Evolutionary conservation across 2,329 filamentous ascomycete genomes (phyloP).

Genomic region (Xylariaceae sp.): DNA sequence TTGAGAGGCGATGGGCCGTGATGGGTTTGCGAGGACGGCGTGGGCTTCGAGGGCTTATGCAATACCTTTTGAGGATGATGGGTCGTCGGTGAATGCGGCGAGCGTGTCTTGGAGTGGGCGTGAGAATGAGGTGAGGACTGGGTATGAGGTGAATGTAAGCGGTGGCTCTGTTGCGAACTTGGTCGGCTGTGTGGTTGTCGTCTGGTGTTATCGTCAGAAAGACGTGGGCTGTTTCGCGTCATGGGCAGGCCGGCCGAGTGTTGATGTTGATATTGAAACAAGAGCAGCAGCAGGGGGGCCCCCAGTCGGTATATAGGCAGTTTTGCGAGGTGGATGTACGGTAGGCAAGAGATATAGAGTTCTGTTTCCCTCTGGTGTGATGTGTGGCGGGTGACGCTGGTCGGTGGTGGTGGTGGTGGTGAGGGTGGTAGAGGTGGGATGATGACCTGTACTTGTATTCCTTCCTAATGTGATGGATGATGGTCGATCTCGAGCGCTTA

Average conservation of each 20-base stretch:
- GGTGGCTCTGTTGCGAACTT: conserved; percentile 34
- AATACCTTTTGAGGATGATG: conserved; percentile 21
- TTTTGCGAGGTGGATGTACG: no score
- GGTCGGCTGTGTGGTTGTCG: conserved; percentile 33
- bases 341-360: neutral
- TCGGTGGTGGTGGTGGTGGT: conserved; percentile 6
- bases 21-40: conserved; percentile 30
- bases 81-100: conserved; percentile 27
- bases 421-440: neutral
- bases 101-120: conserved; percentile 27
- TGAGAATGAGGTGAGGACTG: conserved; percentile 30
- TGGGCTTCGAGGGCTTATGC: conserved; percentile 23
- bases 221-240: conserved; percentile 40
- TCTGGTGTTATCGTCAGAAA: conserved; percentile 40
- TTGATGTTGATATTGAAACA: neutral
- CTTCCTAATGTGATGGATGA: neutral
- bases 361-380: conserved; percentile 6
- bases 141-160: conserved; percentile 29
- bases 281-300: neutral
- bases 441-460: conserved; percentile 1
- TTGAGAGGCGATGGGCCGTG: conserved; percentile 43
- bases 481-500: neutral
- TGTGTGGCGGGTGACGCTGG: conserved; percentile 29
- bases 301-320: conserved; percentile 1
- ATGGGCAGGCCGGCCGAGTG: conserved; percentile 30